phyloP scores from a whole-genome alignment of 2,329 filamentous ascomycete species.

The Mollisiaceae sp. region DNA sequence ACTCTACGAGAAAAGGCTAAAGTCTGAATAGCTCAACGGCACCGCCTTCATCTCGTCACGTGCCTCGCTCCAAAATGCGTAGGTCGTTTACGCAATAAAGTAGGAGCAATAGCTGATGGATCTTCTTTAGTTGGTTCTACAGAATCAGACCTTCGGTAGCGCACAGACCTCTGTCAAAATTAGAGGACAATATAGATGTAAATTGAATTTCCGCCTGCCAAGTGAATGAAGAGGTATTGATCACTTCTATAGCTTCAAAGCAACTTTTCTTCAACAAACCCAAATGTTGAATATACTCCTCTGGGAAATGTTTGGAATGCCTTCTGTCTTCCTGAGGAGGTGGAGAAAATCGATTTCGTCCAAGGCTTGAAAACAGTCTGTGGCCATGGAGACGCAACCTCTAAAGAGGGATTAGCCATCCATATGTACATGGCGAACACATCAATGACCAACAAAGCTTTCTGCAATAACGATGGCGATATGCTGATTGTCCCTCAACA shows the following conservation, averaged over 20 bases:
- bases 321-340: conserved; percentile 35
- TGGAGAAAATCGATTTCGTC: conserved; percentile 55
- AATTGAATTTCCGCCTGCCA: neutral
- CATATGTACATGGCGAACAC: conserved; percentile 55
- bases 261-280: conserved; percentile 4
- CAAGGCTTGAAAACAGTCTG: conserved; percentile 55
- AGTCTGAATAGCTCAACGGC: neutral
- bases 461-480: conserved; percentile 65
- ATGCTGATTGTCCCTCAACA: conserved; percentile 67
- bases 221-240: neutral
- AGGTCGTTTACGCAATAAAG: neutral
- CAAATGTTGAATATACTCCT: conserved; percentile 4
- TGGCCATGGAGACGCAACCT: conserved; percentile 56
- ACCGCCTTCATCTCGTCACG: conserved; percentile 8
- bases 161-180: neutral
- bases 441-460: conserved; percentile 52
- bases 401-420: conserved; percentile 53
- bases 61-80: conserved; percentile 11
- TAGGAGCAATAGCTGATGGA: neutral
- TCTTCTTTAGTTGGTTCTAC: conserved; percentile 2
- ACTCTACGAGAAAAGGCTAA: neutral
- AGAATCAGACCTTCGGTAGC: conserved; percentile 6
- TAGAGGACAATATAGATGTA: neutral
- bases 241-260: neutral
- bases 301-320: neutral